Evolutionary conservation across 2,329 filamentous ascomycete genomes (phyloP), one percentile per base, ranked within the genome.

Genomic region (Achaetomium macrosporum): DNA sequence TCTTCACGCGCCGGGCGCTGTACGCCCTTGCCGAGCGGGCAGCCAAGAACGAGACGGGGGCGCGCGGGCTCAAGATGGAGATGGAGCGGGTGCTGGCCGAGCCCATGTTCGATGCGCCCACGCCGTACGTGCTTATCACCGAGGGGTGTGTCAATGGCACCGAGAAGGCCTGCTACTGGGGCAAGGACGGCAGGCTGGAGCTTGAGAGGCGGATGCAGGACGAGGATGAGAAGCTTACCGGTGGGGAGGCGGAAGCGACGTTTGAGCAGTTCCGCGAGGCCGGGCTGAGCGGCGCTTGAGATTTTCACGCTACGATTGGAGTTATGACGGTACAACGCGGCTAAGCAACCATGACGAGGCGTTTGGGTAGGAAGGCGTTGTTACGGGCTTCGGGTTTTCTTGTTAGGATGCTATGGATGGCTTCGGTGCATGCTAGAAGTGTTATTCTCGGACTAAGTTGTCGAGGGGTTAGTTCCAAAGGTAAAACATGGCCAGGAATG

Each of bases 1-100:
- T 82, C 59, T 95, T 97, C 71, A 96, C 92, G 0, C 85, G 82
- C 3, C 82, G 83, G 7, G 87, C 92, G 0, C 73, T 97, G n/a
- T 78, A 84, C 57, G 87, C 88, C 47, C 83, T 99, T 53, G 92
- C 93, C 3, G 80, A 84, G 56, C 72, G 78, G 39, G 86, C 85
- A 29, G 71, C 75, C 37, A 70, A 71, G 57, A 73, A 78, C 17
- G 76, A 75, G 51, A 96, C 92, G 0, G 93, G 93, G 3, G 88
- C 88, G 1, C 77, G 88, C 36, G 88, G 84, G 0, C 71, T 93
- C 15, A 85, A 89, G 63, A 89, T 88, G 67, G 87, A 90, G 64
- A 84, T 92, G 77, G 88, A 92, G 68, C 79, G 84, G 2, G 81
- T 92, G 8, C 73, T 92, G 11, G 84, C 83, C 3, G 88, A 91